A percentile compares a stretch with the other conserved stretches of the same genome.
Evolutionary conservation across 495 filamentous ascomycete species (phyloP).

Genomic region (Letharia lupina): DNA sequence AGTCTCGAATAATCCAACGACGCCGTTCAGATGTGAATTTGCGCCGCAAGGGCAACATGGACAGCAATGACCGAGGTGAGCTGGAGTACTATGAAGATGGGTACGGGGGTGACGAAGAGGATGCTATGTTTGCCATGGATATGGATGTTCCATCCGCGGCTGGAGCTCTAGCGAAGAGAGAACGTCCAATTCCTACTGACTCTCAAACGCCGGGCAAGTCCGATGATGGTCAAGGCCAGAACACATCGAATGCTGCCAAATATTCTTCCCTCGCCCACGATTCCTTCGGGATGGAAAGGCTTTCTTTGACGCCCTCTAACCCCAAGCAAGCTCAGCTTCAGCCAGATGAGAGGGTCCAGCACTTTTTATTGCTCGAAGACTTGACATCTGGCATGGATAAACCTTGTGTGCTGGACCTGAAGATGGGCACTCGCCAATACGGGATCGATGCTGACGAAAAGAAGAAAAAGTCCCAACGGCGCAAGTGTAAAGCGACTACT

Average conservation of each 20-base stretch:
- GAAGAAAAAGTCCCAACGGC: constrained; percentile 85
- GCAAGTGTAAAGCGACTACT: constrained; percentile 87
- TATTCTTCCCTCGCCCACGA: background rate
- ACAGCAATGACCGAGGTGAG: constrained; percentile 50
- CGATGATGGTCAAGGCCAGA: constrained; percentile 4
- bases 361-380: constrained; percentile 93
- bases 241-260: constrained; percentile 4
- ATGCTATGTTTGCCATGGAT: constrained; percentile 70
- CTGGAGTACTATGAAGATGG: constrained; percentile 78
- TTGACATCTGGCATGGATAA: constrained; percentile 93
- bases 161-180: constrained; percentile 4
- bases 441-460: constrained; percentile 87
- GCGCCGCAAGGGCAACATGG: constrained; percentile 59
- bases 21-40: constrained; percentile 77
- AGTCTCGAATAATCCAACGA: constrained; percentile 37
- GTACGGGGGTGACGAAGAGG: constrained; percentile 70
- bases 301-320: constrained; percentile 44
- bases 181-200: background rate
- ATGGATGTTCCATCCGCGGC: constrained; percentile 34
- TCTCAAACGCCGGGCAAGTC: background rate
- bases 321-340: constrained; percentile 71
- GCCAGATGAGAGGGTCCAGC: constrained; percentile 68
- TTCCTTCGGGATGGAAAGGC: background rate
- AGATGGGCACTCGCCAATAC: constrained; percentile 99
- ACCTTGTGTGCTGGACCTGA: constrained; percentile 92